Conservation (phyloP, 169 alveolate species). For the Eimeria nieschulzi region DNA sequence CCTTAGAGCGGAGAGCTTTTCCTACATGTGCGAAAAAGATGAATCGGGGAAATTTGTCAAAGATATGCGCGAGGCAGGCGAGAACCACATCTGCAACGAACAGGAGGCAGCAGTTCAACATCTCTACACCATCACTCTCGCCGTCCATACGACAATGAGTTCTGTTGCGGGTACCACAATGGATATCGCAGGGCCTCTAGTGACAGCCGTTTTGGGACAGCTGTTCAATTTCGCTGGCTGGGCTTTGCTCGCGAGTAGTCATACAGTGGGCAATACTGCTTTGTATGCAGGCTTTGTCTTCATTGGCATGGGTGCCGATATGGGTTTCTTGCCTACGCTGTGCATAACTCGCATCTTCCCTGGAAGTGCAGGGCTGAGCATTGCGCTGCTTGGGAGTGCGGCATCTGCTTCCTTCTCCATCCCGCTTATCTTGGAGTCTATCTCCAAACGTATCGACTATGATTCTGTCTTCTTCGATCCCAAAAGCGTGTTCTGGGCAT, state of each 20-base stretch:
- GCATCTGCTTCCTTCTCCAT: constrained; percentile 75
- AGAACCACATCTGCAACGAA: constrained; percentile 75
- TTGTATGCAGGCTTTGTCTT: constrained; percentile 44
- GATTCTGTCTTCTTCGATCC: constrained; percentile 30
- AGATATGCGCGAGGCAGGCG: not conserved
- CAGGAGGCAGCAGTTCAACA: constrained; percentile 80
- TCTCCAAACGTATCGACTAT: not conserved
- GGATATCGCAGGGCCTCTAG: constrained; percentile 79
- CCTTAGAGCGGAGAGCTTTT: constrained; percentile 27
- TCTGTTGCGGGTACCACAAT: constrained; percentile 77
- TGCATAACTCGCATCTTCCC: constrained; percentile 65
- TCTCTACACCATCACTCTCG: constrained; percentile 75
- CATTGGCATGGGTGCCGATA: constrained; percentile 75
- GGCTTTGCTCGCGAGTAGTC: constrained; percentile 42
- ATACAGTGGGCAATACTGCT: not conserved
- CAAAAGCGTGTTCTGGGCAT: not conserved
- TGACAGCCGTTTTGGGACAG: constrained; percentile 79
- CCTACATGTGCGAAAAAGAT: not conserved
- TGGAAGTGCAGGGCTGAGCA: constrained; percentile 57
- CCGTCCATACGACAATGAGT: constrained; percentile 76
- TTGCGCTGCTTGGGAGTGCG: constrained; percentile 71
- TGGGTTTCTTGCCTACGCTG: constrained; percentile 69
- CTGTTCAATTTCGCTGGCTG: constrained; percentile 74
- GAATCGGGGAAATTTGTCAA: not conserved
- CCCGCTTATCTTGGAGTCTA: constrained; percentile 57